A percentile compares a stretch with the other conserved stretches of the same genome.
phyloP scores from a whole-genome alignment of 2,329 filamentous ascomycete genomes.

The Fusarium avenaceum region DNA sequence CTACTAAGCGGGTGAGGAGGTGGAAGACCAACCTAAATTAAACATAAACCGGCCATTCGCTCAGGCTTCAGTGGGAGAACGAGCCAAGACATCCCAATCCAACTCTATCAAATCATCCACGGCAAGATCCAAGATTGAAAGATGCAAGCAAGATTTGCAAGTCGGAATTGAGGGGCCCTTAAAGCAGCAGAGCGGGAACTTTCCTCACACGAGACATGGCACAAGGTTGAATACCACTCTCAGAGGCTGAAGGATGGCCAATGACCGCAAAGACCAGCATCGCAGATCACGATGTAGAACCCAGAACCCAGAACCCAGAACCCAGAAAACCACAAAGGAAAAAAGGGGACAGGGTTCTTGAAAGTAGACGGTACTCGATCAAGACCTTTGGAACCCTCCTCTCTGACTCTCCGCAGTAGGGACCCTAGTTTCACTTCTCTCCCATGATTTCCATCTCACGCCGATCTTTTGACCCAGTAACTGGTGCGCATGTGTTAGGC shows the following conservation, averaged over 20 bases:
- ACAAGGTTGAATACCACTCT: slow-evolving; percentile 13
- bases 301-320: not conserved
- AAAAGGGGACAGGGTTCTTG: not conserved
- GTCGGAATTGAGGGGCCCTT: not conserved
- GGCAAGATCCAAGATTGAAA: slow-evolving; percentile 7
- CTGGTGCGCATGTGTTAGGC: not conserved
- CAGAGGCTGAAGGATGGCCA: slow-evolving; percentile 24
- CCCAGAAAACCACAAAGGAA: slow-evolving; percentile 1
- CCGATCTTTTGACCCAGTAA: slow-evolving; percentile 20
- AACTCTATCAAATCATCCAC: not conserved
- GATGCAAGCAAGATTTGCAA: slow-evolving; percentile 1
- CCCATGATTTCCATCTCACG: slow-evolving; percentile 10
- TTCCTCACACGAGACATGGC: slow-evolving; percentile 1
- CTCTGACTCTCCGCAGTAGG: not conserved
- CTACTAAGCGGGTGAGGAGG: slow-evolving; percentile 6
- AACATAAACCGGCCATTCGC: not conserved
- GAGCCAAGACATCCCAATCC: not conserved
- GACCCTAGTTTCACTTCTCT: slow-evolving; percentile 28
- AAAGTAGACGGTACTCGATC: slow-evolving; percentile 33
- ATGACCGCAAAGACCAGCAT: slow-evolving; percentile 20
- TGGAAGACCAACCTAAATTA: slow-evolving; percentile 18
- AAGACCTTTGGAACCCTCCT: slow-evolving; percentile 12
- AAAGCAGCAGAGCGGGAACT: slow-evolving; percentile 3
- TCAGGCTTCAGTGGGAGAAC: no score
- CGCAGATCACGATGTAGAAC: slow-evolving; percentile 34